phyloP scores from a whole-genome alignment of 306 rosid genomes.

The Phaseolus lunatus region DNA sequence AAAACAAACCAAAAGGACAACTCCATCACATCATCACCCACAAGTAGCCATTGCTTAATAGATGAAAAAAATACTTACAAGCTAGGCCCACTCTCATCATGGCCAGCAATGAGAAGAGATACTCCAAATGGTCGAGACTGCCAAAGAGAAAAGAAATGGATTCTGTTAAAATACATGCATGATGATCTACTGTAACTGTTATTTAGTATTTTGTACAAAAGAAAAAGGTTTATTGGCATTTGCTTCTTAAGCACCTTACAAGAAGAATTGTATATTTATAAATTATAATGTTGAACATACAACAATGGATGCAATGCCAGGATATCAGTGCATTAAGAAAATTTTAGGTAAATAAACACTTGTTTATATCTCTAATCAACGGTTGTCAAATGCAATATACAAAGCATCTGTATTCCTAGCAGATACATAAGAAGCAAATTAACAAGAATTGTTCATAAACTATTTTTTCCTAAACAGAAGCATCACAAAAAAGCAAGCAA shows the following conservation, averaged over 20 bases:
- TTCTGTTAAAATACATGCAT: slow-evolving; percentile 11
- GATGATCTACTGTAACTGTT: neutral
- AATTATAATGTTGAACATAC: neutral
- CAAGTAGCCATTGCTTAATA: neutral
- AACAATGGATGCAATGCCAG: neutral
- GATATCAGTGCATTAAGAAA: slow-evolving; percentile 1
- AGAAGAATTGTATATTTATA: slow-evolving; percentile 2
- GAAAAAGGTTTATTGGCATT: neutral
- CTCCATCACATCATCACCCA: neutral
- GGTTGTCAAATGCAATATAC: slow-evolving; percentile 28
- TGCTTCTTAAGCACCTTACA: slow-evolving; percentile 3
- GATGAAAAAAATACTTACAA: slow-evolving; percentile 63
- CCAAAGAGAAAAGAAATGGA: slow-evolving; percentile 33
- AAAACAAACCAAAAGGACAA: neutral
- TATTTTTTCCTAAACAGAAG: neutral
- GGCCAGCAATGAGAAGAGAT: slow-evolving; percentile 94
- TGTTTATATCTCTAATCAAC: slow-evolving; percentile 5
- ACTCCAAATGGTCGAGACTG: slow-evolving; percentile 98
- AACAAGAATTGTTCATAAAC: neutral
- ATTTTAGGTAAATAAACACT: neutral
- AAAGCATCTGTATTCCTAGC: neutral
- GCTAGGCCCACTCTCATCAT: slow-evolving; percentile 92
- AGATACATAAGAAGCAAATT: neutral
- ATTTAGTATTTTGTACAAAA: slow-evolving; percentile 22
- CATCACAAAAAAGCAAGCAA: neutral